Percentiles rank a stretch among this genome's conserved stretches.
These are phyloP conservation scores for Combretum micranthum DNA, from an alignment of 345 rosid genomes.

Conservation along the genomic window DNA sequence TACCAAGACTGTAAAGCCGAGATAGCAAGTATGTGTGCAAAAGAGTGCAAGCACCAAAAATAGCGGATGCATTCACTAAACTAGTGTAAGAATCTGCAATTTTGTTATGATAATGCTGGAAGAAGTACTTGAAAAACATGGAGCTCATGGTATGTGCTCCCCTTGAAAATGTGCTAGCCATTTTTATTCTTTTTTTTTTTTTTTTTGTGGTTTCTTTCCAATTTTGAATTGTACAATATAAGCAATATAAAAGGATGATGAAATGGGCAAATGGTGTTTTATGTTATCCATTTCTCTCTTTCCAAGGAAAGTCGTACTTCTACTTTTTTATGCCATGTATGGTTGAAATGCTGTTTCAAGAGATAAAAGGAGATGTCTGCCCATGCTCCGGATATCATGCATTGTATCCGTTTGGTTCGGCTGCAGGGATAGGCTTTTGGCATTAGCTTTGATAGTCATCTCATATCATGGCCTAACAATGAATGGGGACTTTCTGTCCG, in stretches of 20 bases:
- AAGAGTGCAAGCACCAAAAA: background rate
- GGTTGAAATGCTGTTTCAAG: slow-evolving; percentile 5
- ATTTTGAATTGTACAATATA: no score
- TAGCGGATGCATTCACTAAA: background rate
- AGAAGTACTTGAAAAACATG: slow-evolving; percentile 27
- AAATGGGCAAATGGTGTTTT: background rate
- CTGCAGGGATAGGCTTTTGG: no score
- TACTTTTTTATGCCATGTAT: background rate
- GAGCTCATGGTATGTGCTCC: slow-evolving; percentile 29
- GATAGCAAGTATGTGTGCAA: no score
- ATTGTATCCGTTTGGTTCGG: no score
- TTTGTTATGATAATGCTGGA: no score
- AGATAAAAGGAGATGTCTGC: slow-evolving; percentile 5
- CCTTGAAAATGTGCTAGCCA: slow-evolving; percentile 25
- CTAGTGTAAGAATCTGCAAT: background rate
- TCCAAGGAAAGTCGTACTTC: slow-evolving; percentile 6
- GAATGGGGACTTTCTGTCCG: no score
- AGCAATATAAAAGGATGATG: slow-evolving; percentile 1
- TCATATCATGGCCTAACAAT: no score
- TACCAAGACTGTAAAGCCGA: no score
- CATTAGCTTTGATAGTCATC: no score
- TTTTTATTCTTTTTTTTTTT: slow-evolving; percentile 9
- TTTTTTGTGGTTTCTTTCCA: no score
- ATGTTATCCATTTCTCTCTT: slow-evolving; percentile 19
- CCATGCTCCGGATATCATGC: background rate